phyloP scores from a whole-genome alignment of 495 filamentous ascomycete genomes.

The Neurospora pannonica region DNA sequence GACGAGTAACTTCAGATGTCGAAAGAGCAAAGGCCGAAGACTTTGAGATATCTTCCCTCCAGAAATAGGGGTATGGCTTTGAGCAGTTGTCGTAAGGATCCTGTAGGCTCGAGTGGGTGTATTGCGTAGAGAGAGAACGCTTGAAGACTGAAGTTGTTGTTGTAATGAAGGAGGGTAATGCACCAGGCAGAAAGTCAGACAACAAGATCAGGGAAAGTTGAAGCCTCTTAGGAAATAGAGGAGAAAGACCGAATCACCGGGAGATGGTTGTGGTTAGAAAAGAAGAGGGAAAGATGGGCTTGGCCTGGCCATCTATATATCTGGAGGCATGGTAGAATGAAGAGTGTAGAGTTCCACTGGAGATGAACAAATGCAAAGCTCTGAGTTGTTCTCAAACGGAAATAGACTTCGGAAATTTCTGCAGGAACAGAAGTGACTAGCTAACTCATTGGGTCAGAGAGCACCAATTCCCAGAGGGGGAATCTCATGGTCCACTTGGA shows the following conservation, averaged over 20 bases:
- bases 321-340: background rate
- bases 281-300: background rate
- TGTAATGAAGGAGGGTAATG: background rate
- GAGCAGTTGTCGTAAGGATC: background rate
- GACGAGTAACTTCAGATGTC: background rate
- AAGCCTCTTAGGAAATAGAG: background rate
- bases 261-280: background rate
- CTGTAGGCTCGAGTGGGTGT: background rate
- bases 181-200: background rate
- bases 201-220: background rate
- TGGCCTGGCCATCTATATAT: background rate
- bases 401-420: background rate
- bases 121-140: background rate
- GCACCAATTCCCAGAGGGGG: background rate
- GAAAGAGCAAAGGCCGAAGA: background rate
- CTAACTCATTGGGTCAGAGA: background rate
- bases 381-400: background rate
- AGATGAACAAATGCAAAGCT: background rate
- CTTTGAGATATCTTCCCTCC: background rate
- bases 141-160: background rate
- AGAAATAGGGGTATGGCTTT: background rate
- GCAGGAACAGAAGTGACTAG: background rate
- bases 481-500: background rate
- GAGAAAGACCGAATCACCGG: background rate
- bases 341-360: background rate